These are phyloP conservation scores for Acanthamoeba rhysodes DNA, from an alignment of 208 protist species.

Conservation along the genomic window DNA sequence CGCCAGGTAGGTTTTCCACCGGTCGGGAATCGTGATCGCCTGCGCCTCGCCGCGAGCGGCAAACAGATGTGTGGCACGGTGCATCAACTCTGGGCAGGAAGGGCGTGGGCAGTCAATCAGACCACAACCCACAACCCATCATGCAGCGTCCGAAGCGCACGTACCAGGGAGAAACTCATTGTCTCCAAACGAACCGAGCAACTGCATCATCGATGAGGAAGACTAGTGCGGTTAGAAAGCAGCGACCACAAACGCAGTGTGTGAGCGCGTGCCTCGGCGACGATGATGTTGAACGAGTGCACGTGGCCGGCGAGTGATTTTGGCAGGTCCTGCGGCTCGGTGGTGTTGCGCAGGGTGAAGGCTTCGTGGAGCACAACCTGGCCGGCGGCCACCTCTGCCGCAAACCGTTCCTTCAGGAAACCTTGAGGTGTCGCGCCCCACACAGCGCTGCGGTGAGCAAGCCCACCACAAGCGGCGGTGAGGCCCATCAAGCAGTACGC, in stretches of 20 bases:
- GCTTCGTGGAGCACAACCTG: neutral
- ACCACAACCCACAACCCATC: neutral
- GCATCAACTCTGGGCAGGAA: neutral
- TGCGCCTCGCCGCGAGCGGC: neutral
- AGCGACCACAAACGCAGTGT: too few relatives aligned
- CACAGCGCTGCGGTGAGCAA: too few relatives aligned
- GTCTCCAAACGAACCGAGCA: neutral
- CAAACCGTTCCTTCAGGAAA: neutral
- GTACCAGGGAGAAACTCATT: neutral
- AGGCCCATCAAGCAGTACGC: too few relatives aligned
- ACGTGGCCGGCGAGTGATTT: neutral
- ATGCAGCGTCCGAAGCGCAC: neutral
- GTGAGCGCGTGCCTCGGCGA: neutral
- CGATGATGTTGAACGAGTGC: neutral
- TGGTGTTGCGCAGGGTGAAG: neutral
- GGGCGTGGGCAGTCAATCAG: too few relatives aligned
- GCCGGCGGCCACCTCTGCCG: neutral
- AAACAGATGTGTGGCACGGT: neutral
- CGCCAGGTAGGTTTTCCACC: conserved; percentile 6
- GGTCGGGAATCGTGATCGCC: neutral
- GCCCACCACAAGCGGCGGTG: too few relatives aligned
- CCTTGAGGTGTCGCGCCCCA: neutral
- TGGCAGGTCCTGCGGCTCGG: neutral
- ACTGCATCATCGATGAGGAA: too few relatives aligned
- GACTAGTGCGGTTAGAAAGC: too few relatives aligned